Base-by-base conservation (phyloP, 345 rosid genomes). In the Dimocarpus longan region DNA sequence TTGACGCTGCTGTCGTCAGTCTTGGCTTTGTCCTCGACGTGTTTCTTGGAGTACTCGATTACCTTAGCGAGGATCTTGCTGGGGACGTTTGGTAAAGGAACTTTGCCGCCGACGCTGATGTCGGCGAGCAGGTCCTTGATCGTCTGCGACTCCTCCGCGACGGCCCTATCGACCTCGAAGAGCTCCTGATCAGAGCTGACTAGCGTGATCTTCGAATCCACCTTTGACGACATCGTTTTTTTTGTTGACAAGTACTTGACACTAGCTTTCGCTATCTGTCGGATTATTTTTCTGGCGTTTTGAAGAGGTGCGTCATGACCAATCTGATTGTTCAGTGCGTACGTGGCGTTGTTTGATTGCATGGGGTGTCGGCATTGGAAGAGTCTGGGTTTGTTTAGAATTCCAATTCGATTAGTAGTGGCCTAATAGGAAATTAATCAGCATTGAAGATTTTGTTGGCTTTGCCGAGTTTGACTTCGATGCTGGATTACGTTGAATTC, bases 1-100 rank as follows among this genome's bases (percentile, higher is more conserved):
- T 7, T 24, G 57, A 0, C 0, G 76, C 21, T 22, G 18, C 2
- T 26, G 28, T 81, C 82, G 22, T 75, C 76, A 28, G 69, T 44
- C 75, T 10, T 77, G 37, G 70, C 28, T 56, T 85, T 71, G 32
- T 57, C 24, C 26, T 90, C 93, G 4, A 86, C 95, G 82, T 93
- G 98, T 62, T 87, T 93, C 84, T 83, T 89, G 86, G 91, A 88
- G 80, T 94, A 94, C 87, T 93, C 97, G 71, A 93, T 87, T 28
- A 94, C 91, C 90, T 85, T 90, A 3, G 94, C 84, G 18, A 94
- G 88, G 90, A 93, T 90, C 93, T 89, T 84, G 85, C 93, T 81
- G 4, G 88, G 85, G 39, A 94, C 98, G 73, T 91, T 88, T 0
- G 93, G 96, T 37, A 94, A 60, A 0, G 96, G 97, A 72, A 93